Conservation (phyloP, 768 basidiomycete species). For the Lactarius trivialis region DNA sequence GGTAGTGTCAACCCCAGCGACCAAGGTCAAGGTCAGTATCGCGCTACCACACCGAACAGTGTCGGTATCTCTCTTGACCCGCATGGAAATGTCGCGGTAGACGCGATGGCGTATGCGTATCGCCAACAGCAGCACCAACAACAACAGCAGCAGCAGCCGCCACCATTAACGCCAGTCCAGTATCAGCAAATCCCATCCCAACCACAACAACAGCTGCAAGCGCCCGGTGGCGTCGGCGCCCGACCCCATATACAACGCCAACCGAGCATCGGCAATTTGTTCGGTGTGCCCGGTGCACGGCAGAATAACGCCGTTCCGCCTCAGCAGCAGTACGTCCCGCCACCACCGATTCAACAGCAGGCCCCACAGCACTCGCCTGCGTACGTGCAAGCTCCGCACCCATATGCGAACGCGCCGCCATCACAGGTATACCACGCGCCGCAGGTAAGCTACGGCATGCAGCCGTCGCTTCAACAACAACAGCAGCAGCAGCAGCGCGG, state of each 20-base stretch:
- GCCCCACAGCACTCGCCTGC: conserved; percentile 10
- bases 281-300: conserved; percentile 4
- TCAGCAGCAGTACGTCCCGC: conserved; percentile 22
- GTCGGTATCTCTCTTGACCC: conserved; percentile 81
- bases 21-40: conserved; percentile 28
- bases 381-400: conserved; percentile 17
- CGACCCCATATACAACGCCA: conserved; percentile 13
- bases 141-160: conserved; percentile 32
- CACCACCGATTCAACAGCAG: conserved; percentile 3
- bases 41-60: conserved; percentile 66
- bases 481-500: conserved; percentile 22
- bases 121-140: conserved; percentile 28
- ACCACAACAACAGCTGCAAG: conserved; percentile 24
- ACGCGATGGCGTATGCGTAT: conserved; percentile 62
- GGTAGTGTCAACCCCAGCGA: conserved; percentile 13
- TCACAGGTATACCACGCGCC: conserved; percentile 9
- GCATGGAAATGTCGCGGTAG: conserved; percentile 71
- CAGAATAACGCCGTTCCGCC: neutral
- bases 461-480: conserved; percentile 31
- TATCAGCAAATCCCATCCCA: conserved; percentile 31
- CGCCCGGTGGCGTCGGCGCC: neutral
- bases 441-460: conserved; percentile 2
- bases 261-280: conserved; percentile 9
- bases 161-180: conserved; percentile 28
- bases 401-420: conserved; percentile 17